These are phyloP conservation scores for Taxillus chinensis DNA, from an alignment of 164 flowering plant genomes.

Conservation along the genomic window DNA sequence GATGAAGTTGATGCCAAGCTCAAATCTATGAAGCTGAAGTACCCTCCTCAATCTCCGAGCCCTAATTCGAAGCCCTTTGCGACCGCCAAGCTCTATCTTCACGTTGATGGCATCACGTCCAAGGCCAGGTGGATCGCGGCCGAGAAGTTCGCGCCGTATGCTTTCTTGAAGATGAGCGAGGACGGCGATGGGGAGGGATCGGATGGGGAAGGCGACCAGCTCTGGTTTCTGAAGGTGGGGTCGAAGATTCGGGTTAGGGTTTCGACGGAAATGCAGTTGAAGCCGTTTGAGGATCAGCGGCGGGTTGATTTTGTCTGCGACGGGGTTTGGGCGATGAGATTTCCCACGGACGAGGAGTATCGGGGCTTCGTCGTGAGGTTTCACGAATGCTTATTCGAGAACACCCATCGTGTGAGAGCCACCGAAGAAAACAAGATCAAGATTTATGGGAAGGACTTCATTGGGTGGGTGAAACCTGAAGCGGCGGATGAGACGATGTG, in stretches of 20 bases:
- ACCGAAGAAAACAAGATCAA: constrained; percentile 38
- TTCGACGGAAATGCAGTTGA: constrained; percentile 55
- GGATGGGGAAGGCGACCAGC: constrained; percentile 5
- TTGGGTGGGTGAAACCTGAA: constrained; percentile 45
- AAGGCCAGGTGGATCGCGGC: constrained; percentile 54
- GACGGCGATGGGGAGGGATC: constrained; percentile 1
- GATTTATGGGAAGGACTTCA: constrained; percentile 40
- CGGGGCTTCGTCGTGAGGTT: constrained; percentile 29
- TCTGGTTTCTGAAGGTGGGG: constrained; percentile 50
- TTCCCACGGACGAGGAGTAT: constrained; percentile 26
- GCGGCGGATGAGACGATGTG: constrained; percentile 41
- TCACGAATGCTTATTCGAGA: constrained; percentile 40
- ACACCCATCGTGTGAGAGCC: constrained; percentile 27
- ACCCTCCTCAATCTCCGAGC: neutral
- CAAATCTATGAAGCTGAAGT: neutral
- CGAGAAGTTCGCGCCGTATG: constrained; percentile 27
- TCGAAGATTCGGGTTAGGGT: constrained; percentile 51
- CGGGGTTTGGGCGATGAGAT: constrained; percentile 56
- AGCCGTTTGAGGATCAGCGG: constrained; percentile 56
- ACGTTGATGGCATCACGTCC: constrained; percentile 54
- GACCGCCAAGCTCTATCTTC: constrained; percentile 32
- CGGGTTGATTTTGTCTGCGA: constrained; percentile 53
- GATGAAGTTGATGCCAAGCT: constrained; percentile 3
- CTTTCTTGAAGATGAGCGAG: constrained; percentile 21
- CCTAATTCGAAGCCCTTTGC: constrained; percentile 12